Percentiles rank a stretch among this genome's conserved stretches.
Conservation (phyloP, 1,139 yeast species). For the Casaregolazyma lundiana region DNA sequence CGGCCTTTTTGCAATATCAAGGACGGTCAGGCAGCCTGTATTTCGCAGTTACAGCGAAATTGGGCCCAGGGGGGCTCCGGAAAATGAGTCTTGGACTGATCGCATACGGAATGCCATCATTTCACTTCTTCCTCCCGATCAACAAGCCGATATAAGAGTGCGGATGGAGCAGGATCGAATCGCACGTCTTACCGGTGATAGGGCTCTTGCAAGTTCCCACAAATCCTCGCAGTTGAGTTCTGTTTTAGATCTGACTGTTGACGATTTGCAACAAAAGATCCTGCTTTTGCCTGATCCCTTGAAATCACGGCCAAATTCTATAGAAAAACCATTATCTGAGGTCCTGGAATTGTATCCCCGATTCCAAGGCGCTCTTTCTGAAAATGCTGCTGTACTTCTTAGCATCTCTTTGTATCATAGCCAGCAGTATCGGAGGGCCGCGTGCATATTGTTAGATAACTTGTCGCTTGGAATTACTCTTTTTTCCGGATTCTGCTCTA, state of each 20-base stretch:
- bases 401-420: slow-evolving; percentile 14
- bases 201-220: background rate
- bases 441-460: slow-evolving; percentile 15
- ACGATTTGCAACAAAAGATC: background rate
- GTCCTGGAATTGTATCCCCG: slow-evolving; percentile 11
- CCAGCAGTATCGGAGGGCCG: slow-evolving; percentile 11
- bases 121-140: slow-evolving; percentile 11
- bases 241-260: background rate
- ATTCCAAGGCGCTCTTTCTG: slow-evolving; percentile 11
- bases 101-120: slow-evolving; percentile 12
- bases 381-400: slow-evolving; percentile 12
- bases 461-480: slow-evolving; percentile 14
- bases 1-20: background rate
- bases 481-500: slow-evolving; percentile 11
- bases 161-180: slow-evolving; percentile 3
- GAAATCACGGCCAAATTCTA: background rate
- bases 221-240: background rate
- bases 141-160: slow-evolving; percentile 6
- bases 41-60: background rate
- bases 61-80: slow-evolving; percentile 4
- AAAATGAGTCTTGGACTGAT: slow-evolving; percentile 11
- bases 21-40: background rate
- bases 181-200: background rate
- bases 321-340: slow-evolving; percentile 3
- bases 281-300: background rate